Conservation (phyloP, 345 rosid genomes). For the Ailanthus altissimus region DNA sequence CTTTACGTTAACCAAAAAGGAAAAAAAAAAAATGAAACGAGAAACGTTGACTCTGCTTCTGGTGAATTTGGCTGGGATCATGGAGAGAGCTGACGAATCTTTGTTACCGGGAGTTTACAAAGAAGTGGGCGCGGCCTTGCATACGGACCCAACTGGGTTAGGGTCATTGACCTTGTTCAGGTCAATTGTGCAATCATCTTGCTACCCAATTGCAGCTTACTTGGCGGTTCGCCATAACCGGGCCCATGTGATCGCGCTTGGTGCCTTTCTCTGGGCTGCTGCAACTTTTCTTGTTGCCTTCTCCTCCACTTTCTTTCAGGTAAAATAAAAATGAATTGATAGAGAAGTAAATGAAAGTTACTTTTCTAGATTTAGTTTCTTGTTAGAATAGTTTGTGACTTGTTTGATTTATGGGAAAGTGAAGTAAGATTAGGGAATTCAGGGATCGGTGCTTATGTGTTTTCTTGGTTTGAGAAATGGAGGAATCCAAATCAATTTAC, state of each 20-base stretch:
- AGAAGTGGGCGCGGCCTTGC: conserved; percentile 87
- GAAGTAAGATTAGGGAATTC: neutral
- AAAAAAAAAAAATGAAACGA: conserved; percentile 41
- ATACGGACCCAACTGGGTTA: conserved; percentile 78
- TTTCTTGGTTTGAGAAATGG: neutral
- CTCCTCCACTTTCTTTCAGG: conserved; percentile 69
- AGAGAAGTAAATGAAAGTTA: neutral
- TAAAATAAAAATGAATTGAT: conserved; percentile 1
- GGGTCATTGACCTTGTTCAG: conserved; percentile 73
- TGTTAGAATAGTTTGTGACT: neutral
- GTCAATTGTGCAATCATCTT: conserved; percentile 57
- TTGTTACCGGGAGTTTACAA: conserved; percentile 85
- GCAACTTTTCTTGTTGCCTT: conserved; percentile 78
- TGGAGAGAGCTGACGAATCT: conserved; percentile 95
- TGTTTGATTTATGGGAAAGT: conserved; percentile 24
- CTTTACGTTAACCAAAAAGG: neutral
- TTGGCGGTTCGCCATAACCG: conserved; percentile 58
- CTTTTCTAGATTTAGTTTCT: neutral
- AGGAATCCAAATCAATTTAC: neutral
- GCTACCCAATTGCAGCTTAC: conserved; percentile 70
- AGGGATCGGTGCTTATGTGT: neutral
- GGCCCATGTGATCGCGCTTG: conserved; percentile 65
- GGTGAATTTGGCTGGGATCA: conserved; percentile 81
- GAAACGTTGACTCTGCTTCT: conserved; percentile 68
- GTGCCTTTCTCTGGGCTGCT: conserved; percentile 76